A percentile compares a stretch with the other conserved stretches of the same genome.
These are phyloP conservation scores for Picochlorum sp. DNA, from an alignment of 139 green algal genomes.

Conservation along the genomic window DNA sequence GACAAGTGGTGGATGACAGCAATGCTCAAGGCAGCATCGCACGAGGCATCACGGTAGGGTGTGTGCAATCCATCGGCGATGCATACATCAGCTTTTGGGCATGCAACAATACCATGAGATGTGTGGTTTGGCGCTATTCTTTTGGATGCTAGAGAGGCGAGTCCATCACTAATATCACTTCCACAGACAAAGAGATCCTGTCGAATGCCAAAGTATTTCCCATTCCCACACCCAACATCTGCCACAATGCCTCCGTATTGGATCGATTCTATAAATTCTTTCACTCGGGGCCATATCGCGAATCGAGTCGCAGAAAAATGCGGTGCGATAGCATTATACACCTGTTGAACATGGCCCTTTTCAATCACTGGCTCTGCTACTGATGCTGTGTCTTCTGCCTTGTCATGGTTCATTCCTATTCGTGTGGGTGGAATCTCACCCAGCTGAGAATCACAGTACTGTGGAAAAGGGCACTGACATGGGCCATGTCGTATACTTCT, in stretches of 20 bases:
- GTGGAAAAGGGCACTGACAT: conserved; percentile 74
- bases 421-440: conserved; percentile 58
- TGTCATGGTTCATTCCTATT: conserved; percentile 6
- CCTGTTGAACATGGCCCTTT: conserved; percentile 59
- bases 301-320: conserved; percentile 93
- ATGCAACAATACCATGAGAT: background rate
- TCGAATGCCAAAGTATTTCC: conserved; percentile 89
- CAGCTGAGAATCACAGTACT: conserved; percentile 83
- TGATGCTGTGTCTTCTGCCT: too few species aligned
- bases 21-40: conserved; percentile 89
- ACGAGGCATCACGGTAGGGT: conserved; percentile 55
- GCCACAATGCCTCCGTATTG: conserved; percentile 54
- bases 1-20: conserved; percentile 94
- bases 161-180: conserved; percentile 58
- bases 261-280: conserved; percentile 72
- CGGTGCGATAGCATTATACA: conserved; percentile 93
- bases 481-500: conserved; percentile 47
- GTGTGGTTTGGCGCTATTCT: conserved; percentile 18
- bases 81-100: conserved; percentile 59
- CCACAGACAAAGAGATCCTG: conserved; percentile 62
- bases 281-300: conserved; percentile 84
- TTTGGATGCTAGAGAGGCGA: conserved; percentile 38
- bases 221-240: conserved; percentile 96
- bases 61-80: conserved; percentile 74
- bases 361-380: conserved; percentile 35